Conservation (phyloP, 352 stramenopile genomes). For the Hyaloperonospora arabidopsidis region DNA sequence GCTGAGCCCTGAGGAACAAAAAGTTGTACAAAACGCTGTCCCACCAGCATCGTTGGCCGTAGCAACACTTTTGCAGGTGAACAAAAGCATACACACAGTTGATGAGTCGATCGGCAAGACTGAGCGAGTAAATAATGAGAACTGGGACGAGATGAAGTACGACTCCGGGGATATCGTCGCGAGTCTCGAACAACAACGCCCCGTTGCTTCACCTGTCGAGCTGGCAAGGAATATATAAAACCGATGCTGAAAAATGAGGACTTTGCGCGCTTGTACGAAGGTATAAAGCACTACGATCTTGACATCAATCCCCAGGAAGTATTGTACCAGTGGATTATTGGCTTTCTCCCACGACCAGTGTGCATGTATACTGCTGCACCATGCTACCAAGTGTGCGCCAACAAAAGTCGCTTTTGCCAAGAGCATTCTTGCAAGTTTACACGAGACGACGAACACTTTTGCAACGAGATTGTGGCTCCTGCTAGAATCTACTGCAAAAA, state of each 20-base stretch:
- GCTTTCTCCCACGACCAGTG: constrained; percentile 36
- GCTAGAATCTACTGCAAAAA: constrained; percentile 34
- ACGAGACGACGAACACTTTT: constrained; percentile 17
- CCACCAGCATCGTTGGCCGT: constrained; percentile 16
- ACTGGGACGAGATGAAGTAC: not conserved
- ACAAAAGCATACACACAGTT: not conserved
- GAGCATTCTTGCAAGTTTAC: constrained; percentile 36
- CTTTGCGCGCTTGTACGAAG: constrained; percentile 32
- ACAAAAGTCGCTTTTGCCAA: constrained; percentile 21
- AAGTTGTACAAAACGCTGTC: constrained; percentile 25
- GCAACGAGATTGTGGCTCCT: constrained; percentile 17
- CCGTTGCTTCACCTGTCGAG: constrained; percentile 8
- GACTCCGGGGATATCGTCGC: not conserved
- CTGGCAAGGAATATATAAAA: constrained; percentile 2
- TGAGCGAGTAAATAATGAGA: not conserved
- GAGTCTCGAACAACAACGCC: not conserved
- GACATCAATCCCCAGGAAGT: constrained; percentile 47
- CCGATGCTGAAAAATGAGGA: constrained; percentile 21
- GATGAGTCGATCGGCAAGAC: not conserved
- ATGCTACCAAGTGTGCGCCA: constrained; percentile 28
- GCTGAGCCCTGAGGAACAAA: constrained; percentile 13
- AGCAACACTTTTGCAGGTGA: constrained; percentile 14
- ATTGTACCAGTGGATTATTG: constrained; percentile 48
- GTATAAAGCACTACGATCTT: constrained; percentile 54
- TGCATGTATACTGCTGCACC: constrained; percentile 27